These are phyloP conservation scores for Saturnispora ahearnii DNA, from an alignment of 805 yeast species.

Conservation along the genomic window DNA sequence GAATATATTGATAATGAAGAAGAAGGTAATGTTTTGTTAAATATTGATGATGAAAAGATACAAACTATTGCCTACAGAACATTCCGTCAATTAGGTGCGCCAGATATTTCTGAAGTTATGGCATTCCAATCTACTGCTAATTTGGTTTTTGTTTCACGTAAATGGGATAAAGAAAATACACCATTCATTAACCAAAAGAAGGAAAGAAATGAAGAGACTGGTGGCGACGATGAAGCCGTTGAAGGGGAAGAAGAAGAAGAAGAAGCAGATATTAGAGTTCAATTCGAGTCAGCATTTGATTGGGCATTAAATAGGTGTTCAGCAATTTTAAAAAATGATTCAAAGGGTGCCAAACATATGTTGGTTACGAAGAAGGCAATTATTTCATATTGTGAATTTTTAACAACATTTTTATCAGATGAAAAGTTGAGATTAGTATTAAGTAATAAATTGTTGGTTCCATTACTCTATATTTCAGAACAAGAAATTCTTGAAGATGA, in stretches of 20 bases:
- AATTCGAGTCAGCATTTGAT: constrained; percentile 33
- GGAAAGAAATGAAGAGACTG: constrained; percentile 11
- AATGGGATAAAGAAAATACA: constrained; percentile 47
- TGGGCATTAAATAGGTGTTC: constrained; percentile 60
- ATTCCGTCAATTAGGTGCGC: constrained; percentile 77
- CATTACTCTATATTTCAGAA: constrained; percentile 28
- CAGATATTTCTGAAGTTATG: constrained; percentile 53
- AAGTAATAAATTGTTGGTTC: constrained; percentile 24
- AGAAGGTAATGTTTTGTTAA: constrained; percentile 22
- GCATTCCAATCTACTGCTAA: constrained; percentile 60
- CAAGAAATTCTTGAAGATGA: constrained; percentile 28
- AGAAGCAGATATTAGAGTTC: constrained; percentile 19
- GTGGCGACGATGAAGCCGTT: constrained; percentile 11
- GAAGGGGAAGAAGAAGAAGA: constrained; percentile 16
- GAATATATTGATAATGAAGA: constrained; percentile 16
- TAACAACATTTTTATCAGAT: constrained; percentile 38
- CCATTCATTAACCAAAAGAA: constrained; percentile 23
- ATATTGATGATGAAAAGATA: constrained; percentile 34
- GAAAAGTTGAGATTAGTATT: constrained; percentile 36
- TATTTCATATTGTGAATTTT: constrained; percentile 62
- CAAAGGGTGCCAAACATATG: constrained; percentile 41
- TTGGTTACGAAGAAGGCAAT: constrained; percentile 55
- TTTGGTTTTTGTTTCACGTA: constrained; percentile 47
- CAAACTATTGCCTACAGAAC: constrained; percentile 60
- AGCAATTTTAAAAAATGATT: constrained; percentile 56